Conservation (phyloP, 2,329 filamentous ascomycete genomes). For the Neonectria faginata region DNA sequence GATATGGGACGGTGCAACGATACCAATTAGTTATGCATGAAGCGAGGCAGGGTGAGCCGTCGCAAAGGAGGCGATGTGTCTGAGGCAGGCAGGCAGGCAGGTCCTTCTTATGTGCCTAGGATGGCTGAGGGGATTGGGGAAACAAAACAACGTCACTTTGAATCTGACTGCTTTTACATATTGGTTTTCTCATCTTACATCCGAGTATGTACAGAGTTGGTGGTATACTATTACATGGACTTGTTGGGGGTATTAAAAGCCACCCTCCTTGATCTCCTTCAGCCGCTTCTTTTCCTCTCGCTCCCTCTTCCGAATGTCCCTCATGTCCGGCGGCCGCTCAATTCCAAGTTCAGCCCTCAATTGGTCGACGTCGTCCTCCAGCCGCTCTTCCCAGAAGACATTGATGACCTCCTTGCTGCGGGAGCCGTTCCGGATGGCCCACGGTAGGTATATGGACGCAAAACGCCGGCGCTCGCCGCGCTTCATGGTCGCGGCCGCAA, state of each 20-base stretch:
- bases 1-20: conserved; percentile 15
- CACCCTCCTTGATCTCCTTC: conserved; percentile 56
- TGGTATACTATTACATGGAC: conserved; percentile 7
- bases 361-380: conserved; percentile 84
- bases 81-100: conserved; percentile 17
- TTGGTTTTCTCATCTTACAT: conserved; percentile 19
- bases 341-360: conserved; percentile 82
- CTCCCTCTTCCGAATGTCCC: conserved; percentile 78
- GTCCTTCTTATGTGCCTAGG: conserved; percentile 22
- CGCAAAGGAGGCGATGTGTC: background rate
- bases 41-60: conserved; percentile 1
- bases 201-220: conserved; percentile 26
- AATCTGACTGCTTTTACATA: background rate
- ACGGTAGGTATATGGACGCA: conserved; percentile 82
- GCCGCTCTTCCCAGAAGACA: conserved; percentile 96
- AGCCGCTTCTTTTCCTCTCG: conserved; percentile 75
- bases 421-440: conserved; percentile 88
- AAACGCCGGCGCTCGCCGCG: conserved; percentile 82
- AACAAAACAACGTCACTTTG: conserved; percentile 22
- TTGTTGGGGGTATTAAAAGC: conserved; percentile 32
- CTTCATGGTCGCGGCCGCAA: conserved; percentile 89
- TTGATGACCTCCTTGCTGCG: conserved; percentile 86
- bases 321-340: conserved; percentile 87
- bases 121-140: conserved; percentile 10
- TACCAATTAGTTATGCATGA: conserved; percentile 14